phyloP scores from a whole-genome alignment of 345 rosid species.

The Anastatica hierochuntica region DNA sequence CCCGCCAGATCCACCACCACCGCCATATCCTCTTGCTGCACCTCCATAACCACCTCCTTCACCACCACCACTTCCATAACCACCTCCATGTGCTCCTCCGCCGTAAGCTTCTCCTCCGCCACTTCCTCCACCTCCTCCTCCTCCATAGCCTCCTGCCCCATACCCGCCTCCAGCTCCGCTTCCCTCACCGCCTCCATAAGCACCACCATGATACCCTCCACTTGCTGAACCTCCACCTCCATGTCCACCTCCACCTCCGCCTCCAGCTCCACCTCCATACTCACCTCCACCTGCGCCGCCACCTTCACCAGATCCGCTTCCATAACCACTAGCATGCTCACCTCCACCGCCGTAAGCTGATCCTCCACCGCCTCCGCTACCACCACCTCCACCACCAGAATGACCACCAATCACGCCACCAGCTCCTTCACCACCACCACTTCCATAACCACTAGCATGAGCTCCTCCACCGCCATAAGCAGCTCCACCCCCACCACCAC shows the following conservation, averaged over 20 bases:
- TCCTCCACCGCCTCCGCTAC: constrained; percentile 20
- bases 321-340: constrained; percentile 28
- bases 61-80: constrained; percentile 25
- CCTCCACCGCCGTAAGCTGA: constrained; percentile 25
- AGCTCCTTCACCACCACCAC: constrained; percentile 33
- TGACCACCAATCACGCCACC: constrained; percentile 29
- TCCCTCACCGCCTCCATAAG: constrained; percentile 28
- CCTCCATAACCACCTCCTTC: constrained; percentile 27
- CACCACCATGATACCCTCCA: constrained; percentile 23
- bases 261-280: too few species aligned
- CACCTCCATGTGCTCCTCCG: constrained; percentile 30
- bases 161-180: constrained; percentile 27
- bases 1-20: constrained; percentile 16
- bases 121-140: constrained; percentile 26
- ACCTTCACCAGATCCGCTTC: constrained; percentile 28
- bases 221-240: constrained; percentile 29
- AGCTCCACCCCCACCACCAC: constrained; percentile 27
- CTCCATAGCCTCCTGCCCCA: constrained; percentile 20
- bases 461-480: constrained; percentile 20
- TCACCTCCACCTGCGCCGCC: constrained; percentile 23
- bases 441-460: too few species aligned
- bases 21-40: constrained; percentile 18
- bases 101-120: constrained; percentile 27
- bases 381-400: constrained; percentile 28
- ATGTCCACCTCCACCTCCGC: too few species aligned